phyloP scores from a whole-genome alignment of 306 rosid species.

The Ceratonia siliqua region DNA sequence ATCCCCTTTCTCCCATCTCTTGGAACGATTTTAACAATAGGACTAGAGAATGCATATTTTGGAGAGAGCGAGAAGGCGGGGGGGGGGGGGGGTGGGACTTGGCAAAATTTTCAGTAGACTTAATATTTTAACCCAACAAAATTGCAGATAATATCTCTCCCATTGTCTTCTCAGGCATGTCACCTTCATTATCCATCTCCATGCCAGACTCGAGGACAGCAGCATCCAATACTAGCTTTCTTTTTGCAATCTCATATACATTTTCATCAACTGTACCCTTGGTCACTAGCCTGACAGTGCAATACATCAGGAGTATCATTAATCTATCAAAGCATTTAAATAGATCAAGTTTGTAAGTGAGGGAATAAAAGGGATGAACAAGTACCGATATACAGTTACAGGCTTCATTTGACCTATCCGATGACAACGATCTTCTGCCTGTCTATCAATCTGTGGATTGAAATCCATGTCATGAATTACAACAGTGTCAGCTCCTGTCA shows the following conservation, averaged over 20 bases:
- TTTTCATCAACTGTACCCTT: constrained; percentile 93
- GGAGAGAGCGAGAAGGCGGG: not conserved
- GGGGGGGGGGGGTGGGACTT: not conserved
- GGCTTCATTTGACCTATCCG: constrained; percentile 91
- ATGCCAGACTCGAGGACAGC: constrained; percentile 87
- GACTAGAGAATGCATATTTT: not conserved
- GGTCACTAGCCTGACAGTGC: constrained; percentile 73
- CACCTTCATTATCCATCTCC: constrained; percentile 73
- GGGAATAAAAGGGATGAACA: constrained; percentile 18
- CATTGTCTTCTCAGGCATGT: constrained; percentile 89
- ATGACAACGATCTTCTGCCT: constrained; percentile 97
- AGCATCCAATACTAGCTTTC: constrained; percentile 89
- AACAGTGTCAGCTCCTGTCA: constrained; percentile 90
- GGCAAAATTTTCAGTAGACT: not conserved
- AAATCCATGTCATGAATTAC: constrained; percentile 98
- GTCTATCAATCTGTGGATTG: constrained; percentile 94
- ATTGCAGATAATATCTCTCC: constrained; percentile 92
- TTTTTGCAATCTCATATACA: constrained; percentile 92
- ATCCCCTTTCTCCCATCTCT: constrained; percentile 11
- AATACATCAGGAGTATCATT: constrained; percentile 3
- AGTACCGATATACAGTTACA: constrained; percentile 83
- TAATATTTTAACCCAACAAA: constrained; percentile 59
- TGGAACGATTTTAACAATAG: not conserved
- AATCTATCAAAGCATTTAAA: constrained; percentile 1
- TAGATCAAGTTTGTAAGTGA: not conserved